Percentiles rank a stretch among this genome's conserved stretches.
Evolutionary conservation across 148 eudicot genomes (phyloP).

Genomic region (Rhododendron molle): DNA sequence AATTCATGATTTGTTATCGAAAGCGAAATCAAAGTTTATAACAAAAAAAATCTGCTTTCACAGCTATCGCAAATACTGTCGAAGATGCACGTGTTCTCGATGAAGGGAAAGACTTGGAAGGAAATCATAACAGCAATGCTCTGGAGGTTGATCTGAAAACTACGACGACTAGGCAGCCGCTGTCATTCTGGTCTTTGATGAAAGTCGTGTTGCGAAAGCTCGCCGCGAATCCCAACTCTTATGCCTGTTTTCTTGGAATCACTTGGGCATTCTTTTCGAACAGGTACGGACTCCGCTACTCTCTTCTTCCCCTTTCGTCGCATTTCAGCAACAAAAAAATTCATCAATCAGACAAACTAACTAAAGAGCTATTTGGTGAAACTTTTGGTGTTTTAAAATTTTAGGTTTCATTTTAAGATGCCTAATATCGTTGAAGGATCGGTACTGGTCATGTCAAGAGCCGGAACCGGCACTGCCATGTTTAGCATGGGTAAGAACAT

Average conservation of each 20-base stretch:
- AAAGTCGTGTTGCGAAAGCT: conserved; percentile 51
- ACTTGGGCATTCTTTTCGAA: conserved; percentile 65
- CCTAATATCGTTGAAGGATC: conserved; percentile 68
- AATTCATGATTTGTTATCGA: not conserved
- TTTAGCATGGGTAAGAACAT: conserved; percentile 68
- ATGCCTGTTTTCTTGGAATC: conserved; percentile 69
- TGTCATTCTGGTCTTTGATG: conserved; percentile 44
- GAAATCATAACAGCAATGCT: not conserved
- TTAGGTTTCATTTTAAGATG: conserved; percentile 62
- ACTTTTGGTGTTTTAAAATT: not conserved
- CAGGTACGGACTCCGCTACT: conserved; percentile 30
- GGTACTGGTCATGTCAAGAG: conserved; percentile 56
- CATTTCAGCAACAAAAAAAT: not conserved
- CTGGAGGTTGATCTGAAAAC: not conserved
- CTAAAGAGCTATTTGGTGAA: not conserved
- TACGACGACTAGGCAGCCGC: conserved; percentile 4
- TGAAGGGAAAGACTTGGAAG: conserved; percentile 38
- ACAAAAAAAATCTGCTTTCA: not conserved
- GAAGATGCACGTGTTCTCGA: conserved; percentile 1
- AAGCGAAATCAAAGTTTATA: not conserved
- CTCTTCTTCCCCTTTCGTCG: not conserved
- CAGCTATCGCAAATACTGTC: not conserved
- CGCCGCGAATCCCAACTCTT: conserved; percentile 61
- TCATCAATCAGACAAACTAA: not conserved
- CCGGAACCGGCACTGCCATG: conserved; percentile 82